Percentiles rank a stretch among this genome's conserved stretches.
phyloP scores from a whole-genome alignment of 1,284 basidiomycete species.

The Ceratobasidium sp. region DNA sequence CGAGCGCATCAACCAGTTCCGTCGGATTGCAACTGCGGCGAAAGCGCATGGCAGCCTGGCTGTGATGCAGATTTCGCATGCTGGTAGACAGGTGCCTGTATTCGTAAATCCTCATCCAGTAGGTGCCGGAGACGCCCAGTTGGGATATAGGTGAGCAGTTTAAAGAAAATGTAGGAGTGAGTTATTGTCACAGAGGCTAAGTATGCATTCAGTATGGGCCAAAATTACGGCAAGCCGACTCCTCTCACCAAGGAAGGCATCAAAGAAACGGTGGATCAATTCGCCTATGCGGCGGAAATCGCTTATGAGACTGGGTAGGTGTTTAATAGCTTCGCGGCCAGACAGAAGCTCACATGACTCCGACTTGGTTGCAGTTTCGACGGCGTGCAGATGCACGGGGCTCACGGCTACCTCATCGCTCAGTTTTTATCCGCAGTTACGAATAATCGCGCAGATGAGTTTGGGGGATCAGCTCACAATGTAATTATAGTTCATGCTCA shows the following conservation, averaged over 20 bases:
- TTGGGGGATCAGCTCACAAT: constrained; percentile 46
- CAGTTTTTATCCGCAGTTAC: constrained; percentile 48
- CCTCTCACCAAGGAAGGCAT: constrained; percentile 47
- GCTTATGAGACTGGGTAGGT: constrained; percentile 48
- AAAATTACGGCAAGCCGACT: constrained; percentile 48
- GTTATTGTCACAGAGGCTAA: background rate
- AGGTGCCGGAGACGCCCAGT: constrained; percentile 47
- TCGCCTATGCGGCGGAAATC: constrained; percentile 50
- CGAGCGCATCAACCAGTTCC: constrained; percentile 49
- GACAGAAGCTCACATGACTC: background rate
- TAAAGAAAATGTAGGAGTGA: background rate
- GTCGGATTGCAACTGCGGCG: constrained; percentile 48
- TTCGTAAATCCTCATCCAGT: constrained; percentile 47
- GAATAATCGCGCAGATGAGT: constrained; percentile 52
- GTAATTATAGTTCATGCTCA: background rate
- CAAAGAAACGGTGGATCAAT: constrained; percentile 49
- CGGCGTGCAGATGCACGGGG: constrained; percentile 49
- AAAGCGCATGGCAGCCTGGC: constrained; percentile 53
- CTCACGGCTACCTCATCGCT: constrained; percentile 47
- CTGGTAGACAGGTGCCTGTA: constrained; percentile 46
- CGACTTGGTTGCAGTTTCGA: constrained; percentile 40
- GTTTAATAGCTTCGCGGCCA: constrained; percentile 28
- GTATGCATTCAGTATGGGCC: constrained; percentile 40
- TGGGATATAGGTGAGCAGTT: background rate
- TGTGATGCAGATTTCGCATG: constrained; percentile 54